Percentiles rank a stretch among this genome's conserved stretches.
phyloP scores from a whole-genome alignment of 2,329 filamentous ascomycete species.

The Ophidiomyces ophidiicola region DNA sequence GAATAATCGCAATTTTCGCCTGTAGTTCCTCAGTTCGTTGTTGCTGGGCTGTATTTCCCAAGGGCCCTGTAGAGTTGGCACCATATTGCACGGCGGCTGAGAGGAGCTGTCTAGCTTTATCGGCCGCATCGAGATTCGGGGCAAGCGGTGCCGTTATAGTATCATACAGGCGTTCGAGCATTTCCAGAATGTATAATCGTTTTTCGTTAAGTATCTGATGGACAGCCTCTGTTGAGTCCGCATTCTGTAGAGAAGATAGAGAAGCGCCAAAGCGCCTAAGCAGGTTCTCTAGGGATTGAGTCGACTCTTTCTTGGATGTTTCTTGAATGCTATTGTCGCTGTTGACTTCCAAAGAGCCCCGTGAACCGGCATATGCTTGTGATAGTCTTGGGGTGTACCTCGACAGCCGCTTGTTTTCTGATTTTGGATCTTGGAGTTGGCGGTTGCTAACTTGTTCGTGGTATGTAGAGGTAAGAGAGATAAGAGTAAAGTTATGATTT shows the following conservation, averaged over 20 bases:
- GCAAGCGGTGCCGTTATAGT: not conserved
- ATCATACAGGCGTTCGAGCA: not conserved
- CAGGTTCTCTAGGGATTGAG: constrained; percentile 20
- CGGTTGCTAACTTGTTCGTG: not conserved
- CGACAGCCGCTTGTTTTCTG: constrained; percentile 5
- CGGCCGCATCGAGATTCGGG: constrained; percentile 19
- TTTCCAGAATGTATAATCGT: constrained; percentile 1
- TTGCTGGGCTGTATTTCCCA: constrained; percentile 20
- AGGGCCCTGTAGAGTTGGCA: constrained; percentile 19
- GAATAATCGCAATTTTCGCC: constrained; percentile 21
- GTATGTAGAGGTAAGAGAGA: constrained; percentile 19
- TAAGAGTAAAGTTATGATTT: constrained; percentile 26
- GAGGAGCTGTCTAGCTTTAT: constrained; percentile 24
- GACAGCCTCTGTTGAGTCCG: not conserved
- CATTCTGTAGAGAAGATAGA: constrained; percentile 8
- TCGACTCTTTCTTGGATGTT: not conserved
- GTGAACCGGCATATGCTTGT: not conserved
- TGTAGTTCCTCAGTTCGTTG: constrained; percentile 23
- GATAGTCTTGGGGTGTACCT: constrained; percentile 7
- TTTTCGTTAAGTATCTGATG: constrained; percentile 6
- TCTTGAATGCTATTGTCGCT: not conserved
- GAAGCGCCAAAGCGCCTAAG: constrained; percentile 27
- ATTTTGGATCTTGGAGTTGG: not conserved
- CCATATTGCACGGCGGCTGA: constrained; percentile 23
- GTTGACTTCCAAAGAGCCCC: not conserved